Base-by-base conservation (phyloP, 1,284 basidiomycete species). In the Cryptococcus sp. region DNA sequence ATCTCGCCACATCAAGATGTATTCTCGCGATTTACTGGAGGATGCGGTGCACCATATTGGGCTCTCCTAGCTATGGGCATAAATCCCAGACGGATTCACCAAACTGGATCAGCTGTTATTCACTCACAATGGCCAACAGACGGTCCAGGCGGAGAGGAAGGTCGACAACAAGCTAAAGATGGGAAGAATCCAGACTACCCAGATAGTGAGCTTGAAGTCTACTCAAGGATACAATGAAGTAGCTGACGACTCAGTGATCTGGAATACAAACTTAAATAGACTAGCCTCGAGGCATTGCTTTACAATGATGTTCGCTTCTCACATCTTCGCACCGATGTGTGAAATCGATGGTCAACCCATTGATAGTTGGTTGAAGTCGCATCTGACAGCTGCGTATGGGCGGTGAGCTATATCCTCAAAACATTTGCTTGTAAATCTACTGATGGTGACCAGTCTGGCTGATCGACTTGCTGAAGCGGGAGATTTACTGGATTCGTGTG, bases 401-500 rank as follows among this genome's bases (percentile, higher is more conserved):
- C 63, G 63, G 69, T 70, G 38, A 61, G 69, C 57, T 2, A 32
- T 31, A 36, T 14, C 23, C 23, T 23, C 23, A 23, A 23, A 23
- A 23, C 23, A 23, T 23, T 23, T 23, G 23, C 23, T 23, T 23
- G 23, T 23, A 13, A n/a, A 6, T 4, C 4, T 47, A 11, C 44
- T 32, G 23, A 46, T 45, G n/a, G 1, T 44, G 11, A 33, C 35
- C 41, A 70, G 68, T 37, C 54, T 70, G 11, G 68, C 66, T 4
- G 60, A 67, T 15, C 50, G 64, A 31, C n/a, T 70, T 8, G 33
- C 49, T 14, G 70, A 71, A n/a, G 79, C 78, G 3, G 79, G 79
- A 34, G 78, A 73, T 53, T 70, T 81, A 8, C 63, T 78, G 36
- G 80, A 80, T 57, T 63, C 69, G 35, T 79, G 78, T 51, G 73